These are phyloP conservation scores for Populus hybrid DNA, from an alignment of 441 rosid species.

Conservation along the genomic window DNA sequence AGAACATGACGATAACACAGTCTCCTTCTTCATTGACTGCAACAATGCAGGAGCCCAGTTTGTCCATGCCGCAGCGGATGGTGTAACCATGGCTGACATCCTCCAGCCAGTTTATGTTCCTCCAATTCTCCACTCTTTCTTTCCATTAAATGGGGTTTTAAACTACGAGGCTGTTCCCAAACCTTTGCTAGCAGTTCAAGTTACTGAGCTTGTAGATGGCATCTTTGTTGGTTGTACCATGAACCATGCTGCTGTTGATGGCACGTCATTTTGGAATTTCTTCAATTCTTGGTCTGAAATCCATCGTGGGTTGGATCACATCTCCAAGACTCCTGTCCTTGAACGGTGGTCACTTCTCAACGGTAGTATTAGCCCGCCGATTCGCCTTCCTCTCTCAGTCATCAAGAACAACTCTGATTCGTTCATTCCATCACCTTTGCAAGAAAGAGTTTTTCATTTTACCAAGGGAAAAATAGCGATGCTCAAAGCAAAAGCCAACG, in stretches of 20 bases:
- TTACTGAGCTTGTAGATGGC: constrained; percentile 24
- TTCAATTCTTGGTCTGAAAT: neutral
- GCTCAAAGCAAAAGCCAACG: constrained; percentile 32
- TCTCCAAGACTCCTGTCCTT: constrained; percentile 18
- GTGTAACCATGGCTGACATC: constrained; percentile 9
- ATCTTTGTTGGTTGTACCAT: constrained; percentile 27
- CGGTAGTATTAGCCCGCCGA: neutral
- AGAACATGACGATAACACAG: neutral
- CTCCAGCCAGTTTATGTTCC: constrained; percentile 11
- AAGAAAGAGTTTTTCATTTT: constrained; percentile 30
- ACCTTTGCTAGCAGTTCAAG: constrained; percentile 20
- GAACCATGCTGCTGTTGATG: constrained; percentile 39
- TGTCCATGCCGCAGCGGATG: constrained; percentile 21
- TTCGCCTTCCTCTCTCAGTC: neutral
- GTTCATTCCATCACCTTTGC: neutral
- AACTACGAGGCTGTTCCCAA: constrained; percentile 2
- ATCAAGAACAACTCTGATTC: neutral
- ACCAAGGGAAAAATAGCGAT: constrained; percentile 22
- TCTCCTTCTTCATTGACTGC: constrained; percentile 22
- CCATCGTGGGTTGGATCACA: neutral
- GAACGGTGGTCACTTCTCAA: constrained; percentile 7
- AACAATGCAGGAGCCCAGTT: constrained; percentile 25
- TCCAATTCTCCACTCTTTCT: constrained; percentile 12
- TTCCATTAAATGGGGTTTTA: constrained; percentile 1
- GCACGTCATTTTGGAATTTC: constrained; percentile 27